Percentiles rank a stretch among this genome's conserved stretches.
Conservation (phyloP, 805 yeast species). For the Teunomyces panamensis region DNA sequence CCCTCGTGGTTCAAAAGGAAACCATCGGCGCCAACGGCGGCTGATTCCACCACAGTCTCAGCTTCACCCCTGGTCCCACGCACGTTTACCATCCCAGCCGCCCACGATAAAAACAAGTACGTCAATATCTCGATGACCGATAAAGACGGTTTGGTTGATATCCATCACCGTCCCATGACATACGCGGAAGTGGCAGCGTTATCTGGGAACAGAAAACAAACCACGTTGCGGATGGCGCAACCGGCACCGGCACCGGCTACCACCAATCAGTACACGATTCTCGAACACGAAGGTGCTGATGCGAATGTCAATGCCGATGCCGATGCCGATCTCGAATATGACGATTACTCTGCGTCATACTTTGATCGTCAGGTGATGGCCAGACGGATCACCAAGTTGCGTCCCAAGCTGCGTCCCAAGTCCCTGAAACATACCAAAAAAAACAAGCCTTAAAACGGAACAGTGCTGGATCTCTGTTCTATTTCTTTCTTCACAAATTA, state of each 20-base stretch:
- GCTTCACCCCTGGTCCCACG: conserved; percentile 19
- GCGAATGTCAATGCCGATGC: not conserved
- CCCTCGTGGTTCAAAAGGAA: conserved; percentile 14
- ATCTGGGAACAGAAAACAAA: not conserved
- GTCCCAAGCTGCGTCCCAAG: not conserved
- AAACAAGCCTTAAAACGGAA: not conserved
- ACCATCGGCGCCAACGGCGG: too few species aligned
- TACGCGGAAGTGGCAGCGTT: conserved; percentile 43
- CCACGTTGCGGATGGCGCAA: not conserved
- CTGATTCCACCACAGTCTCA: not conserved
- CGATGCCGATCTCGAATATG: conserved; percentile 12
- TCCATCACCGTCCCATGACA: conserved; percentile 32
- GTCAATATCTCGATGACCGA: conserved; percentile 36
- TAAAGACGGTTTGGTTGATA: conserved; percentile 32
- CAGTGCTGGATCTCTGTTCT: not conserved
- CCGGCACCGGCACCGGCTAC: conserved; percentile 10
- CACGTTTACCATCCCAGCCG: conserved; percentile 26
- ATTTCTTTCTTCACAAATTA: not conserved
- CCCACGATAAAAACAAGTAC: conserved; percentile 24
- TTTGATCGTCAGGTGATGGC: not conserved
- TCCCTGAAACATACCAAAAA: not conserved
- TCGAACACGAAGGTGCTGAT: conserved; percentile 12
- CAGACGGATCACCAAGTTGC: not conserved
- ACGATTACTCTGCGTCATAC: not conserved
- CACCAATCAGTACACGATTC: conserved; percentile 15